Conservation (phyloP, 495 filamentous ascomycete genomes). For the Pseudotulostoma volvatum region DNA sequence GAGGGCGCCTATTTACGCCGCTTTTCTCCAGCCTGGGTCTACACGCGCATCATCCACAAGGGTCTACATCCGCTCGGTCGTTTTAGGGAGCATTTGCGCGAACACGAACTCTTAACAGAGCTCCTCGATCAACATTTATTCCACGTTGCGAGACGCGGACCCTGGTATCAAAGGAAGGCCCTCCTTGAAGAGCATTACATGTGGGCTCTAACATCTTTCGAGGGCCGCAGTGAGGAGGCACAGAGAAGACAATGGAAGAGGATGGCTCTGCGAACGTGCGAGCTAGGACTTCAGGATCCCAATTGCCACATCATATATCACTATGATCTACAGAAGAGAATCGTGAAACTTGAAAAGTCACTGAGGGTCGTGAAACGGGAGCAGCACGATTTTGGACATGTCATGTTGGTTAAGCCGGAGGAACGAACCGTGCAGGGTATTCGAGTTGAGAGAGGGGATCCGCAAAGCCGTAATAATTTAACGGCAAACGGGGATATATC, state of each 20-base stretch:
- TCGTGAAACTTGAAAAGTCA: conserved; percentile 72
- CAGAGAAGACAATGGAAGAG: conserved; percentile 76
- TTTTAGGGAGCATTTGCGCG: conserved; percentile 62
- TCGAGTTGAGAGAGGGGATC: conserved; percentile 45
- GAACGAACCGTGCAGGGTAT: conserved; percentile 64
- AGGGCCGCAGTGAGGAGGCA: conserved; percentile 36
- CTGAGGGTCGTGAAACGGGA: conserved; percentile 70
- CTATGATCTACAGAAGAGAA: conserved; percentile 84
- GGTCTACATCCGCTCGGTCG: conserved; percentile 63
- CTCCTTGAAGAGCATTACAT: conserved; percentile 93
- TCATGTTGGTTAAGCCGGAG: conserved; percentile 52
- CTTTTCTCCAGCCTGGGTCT: conserved; percentile 84
- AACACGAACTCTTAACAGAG: conserved; percentile 58
- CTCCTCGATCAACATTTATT: conserved; percentile 71
- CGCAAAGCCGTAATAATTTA: conserved; percentile 8
- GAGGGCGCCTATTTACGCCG: conserved; percentile 86
- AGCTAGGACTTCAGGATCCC: conserved; percentile 69
- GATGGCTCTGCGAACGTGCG: conserved; percentile 67
- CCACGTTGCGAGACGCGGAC: conserved; percentile 67
- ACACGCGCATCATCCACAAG: conserved; percentile 88
- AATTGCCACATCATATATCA: conserved; percentile 85
- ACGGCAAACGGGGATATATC: conserved; percentile 11
- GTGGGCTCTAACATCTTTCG: conserved; percentile 38
- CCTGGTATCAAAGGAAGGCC: conserved; percentile 94
- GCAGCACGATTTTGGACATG: conserved; percentile 87